Evolutionary conservation across 2,329 filamentous ascomycete genomes (phyloP).

Genomic region (Emmonsiellopsis sp.): DNA sequence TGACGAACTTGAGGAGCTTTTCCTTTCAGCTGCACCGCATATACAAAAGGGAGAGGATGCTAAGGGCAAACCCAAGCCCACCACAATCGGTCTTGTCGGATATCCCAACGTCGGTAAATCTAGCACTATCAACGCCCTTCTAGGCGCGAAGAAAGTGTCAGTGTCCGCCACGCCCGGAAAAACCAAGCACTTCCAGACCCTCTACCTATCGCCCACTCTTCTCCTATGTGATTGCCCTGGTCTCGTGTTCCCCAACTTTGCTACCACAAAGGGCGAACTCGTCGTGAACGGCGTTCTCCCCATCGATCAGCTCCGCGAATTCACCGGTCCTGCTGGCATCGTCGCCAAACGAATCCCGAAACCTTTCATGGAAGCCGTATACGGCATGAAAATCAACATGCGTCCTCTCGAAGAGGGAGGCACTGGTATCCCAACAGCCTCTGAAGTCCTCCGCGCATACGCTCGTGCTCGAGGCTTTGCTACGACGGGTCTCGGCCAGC

Average conservation of each 20-base stretch:
- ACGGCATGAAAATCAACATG: constrained; percentile 80
- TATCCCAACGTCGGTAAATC: constrained; percentile 99
- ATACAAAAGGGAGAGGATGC: constrained; percentile 32
- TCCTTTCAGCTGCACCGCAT: constrained; percentile 62
- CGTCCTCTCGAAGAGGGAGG: constrained; percentile 85
- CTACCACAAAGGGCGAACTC: constrained; percentile 43
- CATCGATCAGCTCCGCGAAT: constrained; percentile 93
- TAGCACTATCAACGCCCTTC: constrained; percentile 97
- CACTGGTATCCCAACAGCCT: constrained; percentile 72
- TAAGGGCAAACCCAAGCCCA: constrained; percentile 41
- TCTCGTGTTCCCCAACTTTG: constrained; percentile 61
- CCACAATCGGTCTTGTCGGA: constrained; percentile 85
- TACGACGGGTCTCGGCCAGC: constrained; percentile 79
- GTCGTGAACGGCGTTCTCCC: constrained; percentile 92
- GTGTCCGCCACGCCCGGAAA: constrained; percentile 96
- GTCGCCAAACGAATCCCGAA: constrained; percentile 80
- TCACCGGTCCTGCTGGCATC: constrained; percentile 73
- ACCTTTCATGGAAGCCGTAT: constrained; percentile 80
- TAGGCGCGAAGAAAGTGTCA: constrained; percentile 95
- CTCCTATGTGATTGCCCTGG: constrained; percentile 95
- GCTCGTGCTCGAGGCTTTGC: constrained; percentile 83
- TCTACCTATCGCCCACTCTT: constrained; percentile 81
- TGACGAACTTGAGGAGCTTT: constrained; percentile 82
- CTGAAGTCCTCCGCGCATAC: constrained; percentile 77
- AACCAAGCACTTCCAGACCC: constrained; percentile 98